These are phyloP conservation scores for Cetraspora pellucida DNA, from an alignment of 192 early-diverging fungal genomes.

Conservation along the genomic window DNA sequence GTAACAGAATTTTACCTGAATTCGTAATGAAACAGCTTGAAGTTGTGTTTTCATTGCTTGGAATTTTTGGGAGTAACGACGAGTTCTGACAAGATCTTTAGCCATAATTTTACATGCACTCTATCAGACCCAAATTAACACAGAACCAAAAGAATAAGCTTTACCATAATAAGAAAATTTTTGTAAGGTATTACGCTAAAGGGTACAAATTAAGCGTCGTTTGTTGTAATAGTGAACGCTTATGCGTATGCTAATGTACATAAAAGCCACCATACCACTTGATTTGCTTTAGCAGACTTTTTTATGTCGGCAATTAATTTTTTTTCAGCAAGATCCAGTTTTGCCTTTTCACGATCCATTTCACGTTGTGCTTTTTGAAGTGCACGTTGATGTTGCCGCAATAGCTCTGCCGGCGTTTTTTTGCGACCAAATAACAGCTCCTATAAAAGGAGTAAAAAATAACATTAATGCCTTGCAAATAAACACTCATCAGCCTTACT, in stretches of 20 bases:
- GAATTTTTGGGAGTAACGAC: conserved; percentile 93
- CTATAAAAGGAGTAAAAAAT: conserved; percentile 27
- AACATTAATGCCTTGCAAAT: background rate
- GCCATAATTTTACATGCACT: conserved; percentile 94
- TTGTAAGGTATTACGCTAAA: background rate
- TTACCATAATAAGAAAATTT: background rate
- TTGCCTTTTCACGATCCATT: conserved; percentile 84
- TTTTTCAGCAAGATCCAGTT: conserved; percentile 94
- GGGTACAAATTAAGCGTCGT: background rate
- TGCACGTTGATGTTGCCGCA: conserved; percentile 89
- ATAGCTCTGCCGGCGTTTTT: conserved; percentile 87
- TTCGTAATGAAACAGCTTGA: conserved; percentile 84
- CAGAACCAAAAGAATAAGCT: too few relatives aligned
- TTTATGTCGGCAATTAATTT: conserved; percentile 93
- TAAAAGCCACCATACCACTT: conserved; percentile 67
- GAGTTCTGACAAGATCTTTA: conserved; percentile 94
- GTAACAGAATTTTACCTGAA: conserved; percentile 64
- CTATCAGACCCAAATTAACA: conserved; percentile 38
- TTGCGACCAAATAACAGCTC: conserved; percentile 75
- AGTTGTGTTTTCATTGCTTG: conserved; percentile 94
- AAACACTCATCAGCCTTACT: too few relatives aligned
- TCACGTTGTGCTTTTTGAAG: conserved; percentile 89
- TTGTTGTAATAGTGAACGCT: background rate
- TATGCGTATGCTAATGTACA: too few relatives aligned
- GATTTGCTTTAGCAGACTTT: conserved; percentile 85